Evolutionary conservation across 768 basidiomycete species (phyloP).

Genomic region (Tricholoma hemisulphureum): DNA sequence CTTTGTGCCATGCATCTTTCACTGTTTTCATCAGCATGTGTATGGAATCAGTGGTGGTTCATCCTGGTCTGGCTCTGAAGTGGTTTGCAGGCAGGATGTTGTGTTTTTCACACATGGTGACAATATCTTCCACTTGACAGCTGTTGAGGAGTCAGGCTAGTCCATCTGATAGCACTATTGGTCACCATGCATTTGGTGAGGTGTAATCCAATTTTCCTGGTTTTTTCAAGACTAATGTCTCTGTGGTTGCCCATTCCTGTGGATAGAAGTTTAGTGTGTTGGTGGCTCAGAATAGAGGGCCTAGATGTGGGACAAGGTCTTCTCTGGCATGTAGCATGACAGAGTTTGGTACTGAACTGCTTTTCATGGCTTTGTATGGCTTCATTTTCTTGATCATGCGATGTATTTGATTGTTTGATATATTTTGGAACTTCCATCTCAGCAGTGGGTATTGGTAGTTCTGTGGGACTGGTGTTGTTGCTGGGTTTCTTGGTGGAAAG

Average conservation of each 20-base stretch:
- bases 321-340: slow-evolving; percentile 27
- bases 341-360: slow-evolving; percentile 26
- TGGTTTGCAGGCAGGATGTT: too few species aligned
- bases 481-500: slow-evolving; percentile 23
- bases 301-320: background rate
- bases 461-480: background rate
- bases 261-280: too few species aligned
- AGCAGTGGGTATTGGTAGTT: slow-evolving; percentile 23
- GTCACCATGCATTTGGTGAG: background rate
- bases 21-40: slow-evolving; percentile 20
- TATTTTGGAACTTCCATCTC: slow-evolving; percentile 8
- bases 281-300: too few species aligned
- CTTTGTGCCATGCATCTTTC: slow-evolving; percentile 20
- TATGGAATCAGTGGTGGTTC: slow-evolving; percentile 27
- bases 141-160: too few species aligned
- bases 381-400: slow-evolving; percentile 24
- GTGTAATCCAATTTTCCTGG: too few species aligned
- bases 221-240: too few species aligned
- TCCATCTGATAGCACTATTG: background rate
- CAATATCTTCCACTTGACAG: background rate
- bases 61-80: slow-evolving; percentile 18
- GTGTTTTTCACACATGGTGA: too few species aligned
- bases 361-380: slow-evolving; percentile 33
- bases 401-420: slow-evolving; percentile 28
- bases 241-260: too few species aligned